Evolutionary conservation across 768 basidiomycete genomes (phyloP).

Genomic region (Piloderma croceum): DNA sequence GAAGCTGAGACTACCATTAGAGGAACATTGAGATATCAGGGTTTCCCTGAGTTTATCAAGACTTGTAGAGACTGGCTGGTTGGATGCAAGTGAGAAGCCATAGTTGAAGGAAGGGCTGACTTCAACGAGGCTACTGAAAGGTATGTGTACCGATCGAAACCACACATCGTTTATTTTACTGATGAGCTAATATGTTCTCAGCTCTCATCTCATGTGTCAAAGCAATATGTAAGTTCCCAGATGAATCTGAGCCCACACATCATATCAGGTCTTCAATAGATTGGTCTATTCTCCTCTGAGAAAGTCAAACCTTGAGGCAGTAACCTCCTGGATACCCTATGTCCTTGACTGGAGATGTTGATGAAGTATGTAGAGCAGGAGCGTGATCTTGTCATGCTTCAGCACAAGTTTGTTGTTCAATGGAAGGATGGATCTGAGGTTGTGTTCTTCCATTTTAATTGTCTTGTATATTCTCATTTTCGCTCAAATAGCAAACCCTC

Average conservation of each 20-base stretch:
- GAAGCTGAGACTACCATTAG: conserved; percentile 91
- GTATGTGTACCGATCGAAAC: too few species aligned
- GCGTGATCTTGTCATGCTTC: conserved; percentile 94
- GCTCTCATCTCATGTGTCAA: conserved; percentile 72
- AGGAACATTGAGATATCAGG: conserved; percentile 91
- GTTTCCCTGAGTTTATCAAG: conserved; percentile 92
- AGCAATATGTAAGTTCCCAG: conserved; percentile 67
- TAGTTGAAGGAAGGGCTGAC: conserved; percentile 71
- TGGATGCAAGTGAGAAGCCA: conserved; percentile 68
- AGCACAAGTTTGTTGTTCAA: conserved; percentile 95
- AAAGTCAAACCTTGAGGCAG: conserved; percentile 56
- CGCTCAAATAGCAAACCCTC: conserved; percentile 57
- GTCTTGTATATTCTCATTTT: too few species aligned
- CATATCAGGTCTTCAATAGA: conserved; percentile 86
- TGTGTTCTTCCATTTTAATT: too few species aligned
- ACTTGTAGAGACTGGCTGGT: conserved; percentile 83
- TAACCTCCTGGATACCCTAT: conserved; percentile 91
- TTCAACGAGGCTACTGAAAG: conserved; percentile 64
- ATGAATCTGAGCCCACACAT: conserved; percentile 69
- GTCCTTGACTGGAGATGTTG: conserved; percentile 80
- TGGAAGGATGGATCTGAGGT: conserved; percentile 87
- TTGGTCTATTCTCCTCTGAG: conserved; percentile 81
- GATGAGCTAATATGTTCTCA: conserved; percentile 31
- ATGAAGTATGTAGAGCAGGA: conserved; percentile 91
- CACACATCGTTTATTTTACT: background rate